These are phyloP conservation scores for Verticillium nubilum DNA, from an alignment of 2,329 filamentous ascomycete genomes.

Conservation along the genomic window DNA sequence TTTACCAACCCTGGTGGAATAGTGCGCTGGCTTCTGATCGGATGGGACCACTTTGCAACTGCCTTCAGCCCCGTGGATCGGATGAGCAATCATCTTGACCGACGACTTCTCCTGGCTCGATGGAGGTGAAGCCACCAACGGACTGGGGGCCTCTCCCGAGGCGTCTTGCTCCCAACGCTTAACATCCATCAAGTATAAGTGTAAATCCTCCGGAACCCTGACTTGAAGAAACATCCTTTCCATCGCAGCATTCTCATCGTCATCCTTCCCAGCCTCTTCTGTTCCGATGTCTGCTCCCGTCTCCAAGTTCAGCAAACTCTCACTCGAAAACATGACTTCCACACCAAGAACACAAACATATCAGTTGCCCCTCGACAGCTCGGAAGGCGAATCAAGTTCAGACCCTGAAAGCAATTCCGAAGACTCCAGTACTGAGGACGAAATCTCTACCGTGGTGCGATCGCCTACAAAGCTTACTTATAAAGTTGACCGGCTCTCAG, in stretches of 20 bases:
- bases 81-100: not conserved
- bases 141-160: not conserved
- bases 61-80: not conserved
- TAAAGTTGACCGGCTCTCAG: conserved; percentile 30
- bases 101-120: not conserved
- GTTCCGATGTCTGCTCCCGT: conserved; percentile 27
- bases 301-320: conserved; percentile 33
- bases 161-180: not conserved
- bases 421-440: conserved; percentile 24
- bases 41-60: not conserved
- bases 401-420: conserved; percentile 20
- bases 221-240: not conserved
- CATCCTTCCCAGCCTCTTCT: conserved; percentile 7
- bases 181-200: not conserved
- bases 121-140: not conserved
- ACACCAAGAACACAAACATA: conserved; percentile 24
- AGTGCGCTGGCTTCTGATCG: not conserved
- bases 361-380: conserved; percentile 15
- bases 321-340: conserved; percentile 32
- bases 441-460: conserved; percentile 20
- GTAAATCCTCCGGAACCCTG: not conserved
- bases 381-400: conserved; percentile 18
- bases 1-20: not conserved
- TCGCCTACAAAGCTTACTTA: conserved; percentile 36
- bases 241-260: not conserved